Base-by-base conservation (phyloP, 2,329 filamentous ascomycete species). In the Ramichloridium luteum region DNA sequence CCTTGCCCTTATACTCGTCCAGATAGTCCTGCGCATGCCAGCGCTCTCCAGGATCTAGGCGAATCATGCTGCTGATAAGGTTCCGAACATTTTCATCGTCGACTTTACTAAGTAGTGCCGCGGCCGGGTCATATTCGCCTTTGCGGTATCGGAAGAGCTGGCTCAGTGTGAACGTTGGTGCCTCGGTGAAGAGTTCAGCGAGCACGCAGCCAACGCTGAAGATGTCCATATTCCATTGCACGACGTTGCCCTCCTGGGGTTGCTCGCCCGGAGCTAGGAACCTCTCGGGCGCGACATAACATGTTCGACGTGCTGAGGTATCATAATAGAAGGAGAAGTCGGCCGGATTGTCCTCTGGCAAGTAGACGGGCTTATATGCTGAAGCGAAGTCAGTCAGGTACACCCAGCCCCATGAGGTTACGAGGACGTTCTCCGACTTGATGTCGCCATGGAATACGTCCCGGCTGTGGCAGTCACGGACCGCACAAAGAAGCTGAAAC, bases 381-480 rank as follows among this genome's bases (percentile, higher is more conserved):
- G 88, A 85, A 3, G 88, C 93, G 55, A 96, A 98, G 56, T 98
- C 90, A n/a, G 86, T 79, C 22, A 98, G 69, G 54, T 96, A 98
- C 2, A 98, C 69, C 90, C 92, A 98, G 61, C 96, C 94, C 90
- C 90, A 98, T 5, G 90, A 96, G 0, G 90, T 98, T 30, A 98
- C 88, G 28, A 98, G 65, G 20, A 93, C 75, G 49, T 98, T 98
- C 58, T 98, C 88, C 2, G 88, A 90, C 65, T 98, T 98, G 64
- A 98, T 96, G 52, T 98, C 92, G 36, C 90, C 92, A 54, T 98
- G 90, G 54, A 86, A 96, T 31, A 98, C 69, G 48, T 92, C 82
- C 28, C 80, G 72, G 16, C 80, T 69, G 56, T 98, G 90, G 48
- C 84, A 94, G 57, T 98, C 92, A 35, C 86, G 77, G 36, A 98